These are phyloP conservation scores for Debaryomycetaceae sp. DNA, from an alignment of 1,139 yeast genomes.

Conservation along the genomic window DNA sequence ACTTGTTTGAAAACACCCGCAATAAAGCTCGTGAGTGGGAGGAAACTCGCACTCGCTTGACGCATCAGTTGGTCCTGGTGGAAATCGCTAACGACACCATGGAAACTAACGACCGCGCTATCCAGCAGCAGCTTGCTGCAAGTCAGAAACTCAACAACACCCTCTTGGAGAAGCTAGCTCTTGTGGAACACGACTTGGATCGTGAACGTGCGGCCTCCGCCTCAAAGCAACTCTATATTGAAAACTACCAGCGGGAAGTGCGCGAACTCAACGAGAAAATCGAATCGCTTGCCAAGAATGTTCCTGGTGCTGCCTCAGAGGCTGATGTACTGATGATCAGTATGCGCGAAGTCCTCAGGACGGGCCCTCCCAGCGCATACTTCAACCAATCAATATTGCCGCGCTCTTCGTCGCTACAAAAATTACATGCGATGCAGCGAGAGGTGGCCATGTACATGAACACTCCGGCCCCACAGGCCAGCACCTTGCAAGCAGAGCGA, in stretches of 20 bases:
- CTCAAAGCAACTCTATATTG: slow-evolving; percentile 22
- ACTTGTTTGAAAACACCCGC: slow-evolving; percentile 11
- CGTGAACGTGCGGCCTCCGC: slow-evolving; percentile 19
- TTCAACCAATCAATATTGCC: slow-evolving; percentile 3
- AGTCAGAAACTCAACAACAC: slow-evolving; percentile 30
- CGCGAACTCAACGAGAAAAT: slow-evolving; percentile 11
- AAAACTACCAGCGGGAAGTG: slow-evolving; percentile 26
- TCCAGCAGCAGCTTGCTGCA: slow-evolving; percentile 20
- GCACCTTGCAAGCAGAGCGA: too few species aligned
- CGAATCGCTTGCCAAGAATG: slow-evolving; percentile 3
- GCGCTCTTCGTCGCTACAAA: slow-evolving; percentile 8
- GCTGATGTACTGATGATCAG: slow-evolving; percentile 20
- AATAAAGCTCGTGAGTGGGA: slow-evolving; percentile 12
- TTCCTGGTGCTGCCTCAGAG: slow-evolving; percentile 3
- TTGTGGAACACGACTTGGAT: slow-evolving; percentile 31
- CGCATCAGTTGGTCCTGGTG: slow-evolving; percentile 23
- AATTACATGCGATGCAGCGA: slow-evolving; percentile 8
- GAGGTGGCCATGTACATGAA: slow-evolving; percentile 7
- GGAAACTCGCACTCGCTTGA: slow-evolving; percentile 12
- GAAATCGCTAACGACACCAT: slow-evolving; percentile 33
- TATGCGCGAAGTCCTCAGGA: slow-evolving; percentile 19
- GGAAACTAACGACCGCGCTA: slow-evolving; percentile 29
- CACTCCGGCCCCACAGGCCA: too few species aligned
- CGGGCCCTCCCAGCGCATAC: slow-evolving; percentile 20
- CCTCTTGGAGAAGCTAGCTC: slow-evolving; percentile 29